These are phyloP conservation scores for Trichosporon sp. DNA, from an alignment of 1,284 basidiomycete species.

Conservation along the genomic window DNA sequence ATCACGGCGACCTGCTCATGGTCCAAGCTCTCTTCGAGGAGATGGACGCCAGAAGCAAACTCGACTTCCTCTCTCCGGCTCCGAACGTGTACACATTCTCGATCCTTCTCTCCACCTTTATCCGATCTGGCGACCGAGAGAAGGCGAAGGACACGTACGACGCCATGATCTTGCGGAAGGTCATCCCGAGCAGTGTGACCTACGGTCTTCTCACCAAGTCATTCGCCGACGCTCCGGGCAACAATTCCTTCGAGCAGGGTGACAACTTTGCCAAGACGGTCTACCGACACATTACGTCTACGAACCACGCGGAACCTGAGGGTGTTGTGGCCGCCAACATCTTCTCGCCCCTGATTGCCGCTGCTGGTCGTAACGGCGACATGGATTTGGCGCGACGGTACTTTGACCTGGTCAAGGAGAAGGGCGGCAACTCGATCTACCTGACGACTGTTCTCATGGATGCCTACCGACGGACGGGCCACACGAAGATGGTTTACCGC, in stretches of 20 bases:
- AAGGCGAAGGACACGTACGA: conserved; percentile 72
- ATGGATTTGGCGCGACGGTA: conserved; percentile 64
- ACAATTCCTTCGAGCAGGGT: conserved; percentile 43
- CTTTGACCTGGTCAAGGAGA: conserved; percentile 33
- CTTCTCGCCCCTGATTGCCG: conserved; percentile 45
- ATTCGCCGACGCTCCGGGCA: conserved; percentile 36
- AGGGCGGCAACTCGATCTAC: conserved; percentile 26
- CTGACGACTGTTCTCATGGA: conserved; percentile 69
- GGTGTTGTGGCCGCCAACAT: conserved; percentile 42
- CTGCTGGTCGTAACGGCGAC: conserved; percentile 38
- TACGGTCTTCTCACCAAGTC: conserved; percentile 71
- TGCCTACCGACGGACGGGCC: conserved; percentile 67
- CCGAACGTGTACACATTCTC: conserved; percentile 68
- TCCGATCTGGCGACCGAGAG: conserved; percentile 64
- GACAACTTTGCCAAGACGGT: conserved; percentile 48
- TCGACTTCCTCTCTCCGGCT: conserved; percentile 37
- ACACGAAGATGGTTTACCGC: conserved; percentile 64
- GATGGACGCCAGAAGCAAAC: conserved; percentile 61
- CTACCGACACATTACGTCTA: conserved; percentile 29
- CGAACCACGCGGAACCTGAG: conserved; percentile 32
- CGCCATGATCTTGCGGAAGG: conserved; percentile 69
- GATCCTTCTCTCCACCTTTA: conserved; percentile 77
- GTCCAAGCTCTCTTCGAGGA: conserved; percentile 71
- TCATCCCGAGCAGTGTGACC: conserved; percentile 71
- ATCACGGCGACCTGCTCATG: conserved; percentile 68